phyloP scores from a whole-genome alignment of 495 filamentous ascomycete genomes.

The Penicillium goetzii region DNA sequence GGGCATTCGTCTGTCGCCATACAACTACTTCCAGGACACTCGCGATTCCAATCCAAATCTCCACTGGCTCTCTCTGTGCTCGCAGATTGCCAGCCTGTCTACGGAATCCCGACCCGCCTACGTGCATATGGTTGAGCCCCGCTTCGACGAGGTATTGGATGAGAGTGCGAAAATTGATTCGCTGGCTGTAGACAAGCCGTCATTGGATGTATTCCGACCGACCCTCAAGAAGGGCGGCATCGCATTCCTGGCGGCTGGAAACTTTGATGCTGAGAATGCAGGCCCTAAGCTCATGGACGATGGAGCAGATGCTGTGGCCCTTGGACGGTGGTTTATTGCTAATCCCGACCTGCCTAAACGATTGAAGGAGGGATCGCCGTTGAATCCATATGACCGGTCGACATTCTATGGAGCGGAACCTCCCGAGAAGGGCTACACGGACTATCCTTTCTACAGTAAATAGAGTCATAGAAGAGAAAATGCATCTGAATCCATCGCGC shows the following conservation, averaged over 20 bases:
- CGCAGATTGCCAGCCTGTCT: constrained; percentile 34
- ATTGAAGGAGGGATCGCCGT: constrained; percentile 55
- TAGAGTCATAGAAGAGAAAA: not conserved
- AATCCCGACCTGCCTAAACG: constrained; percentile 69
- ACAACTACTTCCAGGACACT: constrained; percentile 53
- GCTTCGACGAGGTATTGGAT: constrained; percentile 52
- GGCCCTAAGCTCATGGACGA: constrained; percentile 27
- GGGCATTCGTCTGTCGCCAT: constrained; percentile 52
- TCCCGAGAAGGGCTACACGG: constrained; percentile 61
- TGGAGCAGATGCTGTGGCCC: constrained; percentile 48
- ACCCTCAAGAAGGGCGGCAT: constrained; percentile 38
- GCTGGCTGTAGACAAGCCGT: constrained; percentile 27
- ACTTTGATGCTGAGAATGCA: constrained; percentile 36
- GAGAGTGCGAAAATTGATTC: constrained; percentile 49
- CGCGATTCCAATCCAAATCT: constrained; percentile 37
- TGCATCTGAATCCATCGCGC: not conserved
- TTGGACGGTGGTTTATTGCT: constrained; percentile 66
- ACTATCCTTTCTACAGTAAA: constrained; percentile 60
- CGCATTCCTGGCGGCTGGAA: constrained; percentile 37
- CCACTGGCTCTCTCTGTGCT: constrained; percentile 33
- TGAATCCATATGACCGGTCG: constrained; percentile 58
- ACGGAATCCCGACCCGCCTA: constrained; percentile 35
- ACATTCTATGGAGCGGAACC: constrained; percentile 60
- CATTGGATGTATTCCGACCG: constrained; percentile 35
- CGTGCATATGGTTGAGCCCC: constrained; percentile 47